Evolutionary conservation across 257 asterid species (phyloP).

Genomic region (Catharanthus roseus): DNA sequence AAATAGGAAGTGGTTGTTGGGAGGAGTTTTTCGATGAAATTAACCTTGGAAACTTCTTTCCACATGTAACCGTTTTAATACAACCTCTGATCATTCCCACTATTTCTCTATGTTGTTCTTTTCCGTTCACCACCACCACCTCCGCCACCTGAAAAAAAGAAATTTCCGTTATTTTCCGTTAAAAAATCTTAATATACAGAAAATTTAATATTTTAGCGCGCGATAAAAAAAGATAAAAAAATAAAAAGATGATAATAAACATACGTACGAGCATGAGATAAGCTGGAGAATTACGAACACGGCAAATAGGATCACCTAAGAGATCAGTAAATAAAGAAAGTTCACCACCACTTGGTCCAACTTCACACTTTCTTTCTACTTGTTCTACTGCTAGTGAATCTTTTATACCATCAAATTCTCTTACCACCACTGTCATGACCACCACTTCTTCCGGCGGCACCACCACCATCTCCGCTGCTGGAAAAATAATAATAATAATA

Average conservation of each 20-base stretch:
- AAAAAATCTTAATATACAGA: not conserved
- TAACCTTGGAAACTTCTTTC: conserved; percentile 43
- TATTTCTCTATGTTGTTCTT: conserved; percentile 44
- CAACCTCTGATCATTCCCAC: conserved; percentile 88
- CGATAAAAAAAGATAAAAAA: too few relatives aligned
- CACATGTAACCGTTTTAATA: conserved; percentile 80
- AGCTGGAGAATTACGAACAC: conserved; percentile 87
- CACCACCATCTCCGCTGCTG: conserved; percentile 24
- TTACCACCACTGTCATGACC: conserved; percentile 54
- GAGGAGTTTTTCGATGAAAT: conserved; percentile 6
- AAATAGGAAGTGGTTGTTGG: conserved; percentile 39
- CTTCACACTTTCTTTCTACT: conserved; percentile 72
- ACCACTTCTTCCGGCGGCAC: conserved; percentile 35
- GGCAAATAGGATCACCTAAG: conserved; percentile 85
- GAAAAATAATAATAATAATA: too few relatives aligned
- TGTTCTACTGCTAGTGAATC: conserved; percentile 62
- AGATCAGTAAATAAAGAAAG: conserved; percentile 77
- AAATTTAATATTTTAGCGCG: too few relatives aligned
- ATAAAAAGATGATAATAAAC: not conserved
- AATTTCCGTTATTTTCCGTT: not conserved
- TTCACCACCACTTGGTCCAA: conserved; percentile 65
- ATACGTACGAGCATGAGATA: conserved; percentile 70
- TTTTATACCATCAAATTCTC: conserved; percentile 54
- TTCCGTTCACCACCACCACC: conserved; percentile 39
- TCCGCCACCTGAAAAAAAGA: conserved; percentile 85